Evolutionary conservation across 257 asterid species (phyloP), one percentile per base, ranked within the genome.

Genomic region (Nicotiana tomentosiformis): DNA sequence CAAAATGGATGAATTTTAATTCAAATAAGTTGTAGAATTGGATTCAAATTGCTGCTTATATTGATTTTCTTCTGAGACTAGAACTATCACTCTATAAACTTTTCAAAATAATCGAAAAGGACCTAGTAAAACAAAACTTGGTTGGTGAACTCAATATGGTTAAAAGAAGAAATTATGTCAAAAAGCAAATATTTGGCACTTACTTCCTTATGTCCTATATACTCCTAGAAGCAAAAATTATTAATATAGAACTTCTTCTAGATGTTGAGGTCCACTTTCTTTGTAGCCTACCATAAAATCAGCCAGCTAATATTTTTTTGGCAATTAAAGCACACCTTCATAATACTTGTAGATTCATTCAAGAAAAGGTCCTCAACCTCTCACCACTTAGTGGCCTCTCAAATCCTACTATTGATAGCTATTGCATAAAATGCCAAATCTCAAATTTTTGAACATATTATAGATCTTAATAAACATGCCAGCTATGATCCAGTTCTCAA

Each of bases 381-480:
- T 76, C 14, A 51, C 26, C 80, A 49, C 80, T 49, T 74, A 49
- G 80, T 74, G 80, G 64, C 62, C 80, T 74, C 62, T 74, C 80
- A 74, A 46, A 43, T 43, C 79, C 39, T 49, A 10, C 61, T 46
- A 72, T 23, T 46, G 64, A 12, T 51, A 49, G 43, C 39, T 26
- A 76, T 51, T 51, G 43, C 64, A 76, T 49, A 51, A 53, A 53
- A 76, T 76, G 80, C 53, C 80, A 76, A 76, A 76, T 76, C 62
- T 76, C 29, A 12, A 53, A 26, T 51, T 51, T 49, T 76, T 76
- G 26, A 51, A 49, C 62, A 49, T 74, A 74, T 74, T 74, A 69
- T 18, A 53, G 60, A 55, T 78, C 51, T 82, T 78, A 14, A 77
- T 67, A 62, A 82, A 61, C 77, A 79, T 51, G 88, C 84, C 88